A percentile compares a stretch with the other conserved stretches of the same genome.
Evolutionary conservation across 805 yeast species (phyloP).

Genomic region (Candida ficus): DNA sequence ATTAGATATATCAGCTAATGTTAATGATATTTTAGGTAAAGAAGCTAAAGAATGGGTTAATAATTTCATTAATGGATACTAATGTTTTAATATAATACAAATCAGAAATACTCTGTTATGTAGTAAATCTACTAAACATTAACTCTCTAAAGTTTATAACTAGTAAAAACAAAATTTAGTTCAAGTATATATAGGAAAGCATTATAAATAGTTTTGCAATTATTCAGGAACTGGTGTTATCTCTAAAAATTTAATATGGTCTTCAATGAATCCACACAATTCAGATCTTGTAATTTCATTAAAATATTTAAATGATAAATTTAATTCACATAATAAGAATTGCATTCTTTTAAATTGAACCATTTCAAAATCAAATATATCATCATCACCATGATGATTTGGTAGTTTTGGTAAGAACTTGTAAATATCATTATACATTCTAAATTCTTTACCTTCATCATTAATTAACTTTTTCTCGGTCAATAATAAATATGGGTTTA

Average conservation of each 20-base stretch:
- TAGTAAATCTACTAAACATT: neutral
- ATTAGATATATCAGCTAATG: slow-evolving; percentile 17
- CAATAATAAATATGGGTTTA: slow-evolving; percentile 29
- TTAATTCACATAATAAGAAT: slow-evolving; percentile 44
- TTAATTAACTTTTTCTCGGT: slow-evolving; percentile 17
- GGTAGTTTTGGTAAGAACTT: slow-evolving; percentile 24
- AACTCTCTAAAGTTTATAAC: no score
- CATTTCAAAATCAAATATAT: slow-evolving; percentile 43
- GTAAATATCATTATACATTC: slow-evolving; percentile 23
- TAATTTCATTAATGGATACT: slow-evolving; percentile 9
- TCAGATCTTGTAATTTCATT: slow-evolving; percentile 35
- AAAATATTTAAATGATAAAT: slow-evolving; percentile 41
- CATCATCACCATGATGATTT: slow-evolving; percentile 6
- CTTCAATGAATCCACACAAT: slow-evolving; percentile 42
- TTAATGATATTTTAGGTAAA: slow-evolving; percentile 17
- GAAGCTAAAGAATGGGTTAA: slow-evolving; percentile 21
- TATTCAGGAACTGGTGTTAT: neutral
- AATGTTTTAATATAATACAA: neutral
- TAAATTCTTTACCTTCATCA: slow-evolving; percentile 16
- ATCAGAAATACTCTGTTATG: neutral
- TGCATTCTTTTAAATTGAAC: slow-evolving; percentile 54
- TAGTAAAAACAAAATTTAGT: no score
- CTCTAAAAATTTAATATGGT: slow-evolving; percentile 39
- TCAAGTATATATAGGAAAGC: no score
- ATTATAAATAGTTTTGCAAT: no score